Evolutionary conservation across 108 stramenopile genomes (phyloP).

Genomic region (Schizochytrium sp.): DNA sequence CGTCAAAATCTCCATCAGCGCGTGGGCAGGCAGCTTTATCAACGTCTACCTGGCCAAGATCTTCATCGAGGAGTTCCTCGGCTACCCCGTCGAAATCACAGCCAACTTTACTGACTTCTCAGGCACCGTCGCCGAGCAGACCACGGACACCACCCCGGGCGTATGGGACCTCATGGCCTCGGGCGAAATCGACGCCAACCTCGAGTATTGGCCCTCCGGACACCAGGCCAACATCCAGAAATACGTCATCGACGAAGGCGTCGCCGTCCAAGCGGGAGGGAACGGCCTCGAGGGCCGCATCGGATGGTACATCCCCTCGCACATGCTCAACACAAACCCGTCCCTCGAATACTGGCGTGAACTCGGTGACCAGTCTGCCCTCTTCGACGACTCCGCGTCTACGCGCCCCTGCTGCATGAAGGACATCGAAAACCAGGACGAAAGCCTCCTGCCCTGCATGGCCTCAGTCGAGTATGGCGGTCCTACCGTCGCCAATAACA

Average conservation of each 20-base stretch:
- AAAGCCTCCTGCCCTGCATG: neutral
- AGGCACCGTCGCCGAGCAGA: neutral
- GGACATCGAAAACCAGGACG: neutral
- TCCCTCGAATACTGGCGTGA: slow-evolving; percentile 6
- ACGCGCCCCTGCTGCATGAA: neutral
- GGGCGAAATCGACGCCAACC: neutral
- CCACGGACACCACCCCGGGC: neutral
- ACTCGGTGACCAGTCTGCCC: neutral
- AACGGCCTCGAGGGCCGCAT: neutral
- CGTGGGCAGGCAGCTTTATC: neutral
- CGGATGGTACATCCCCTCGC: neutral
- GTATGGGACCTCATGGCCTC: neutral
- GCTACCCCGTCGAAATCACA: neutral
- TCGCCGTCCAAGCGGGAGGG: neutral
- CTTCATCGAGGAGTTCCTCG: slow-evolving; percentile 1
- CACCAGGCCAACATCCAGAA: neutral
- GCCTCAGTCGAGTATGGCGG: neutral
- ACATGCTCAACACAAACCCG: neutral
- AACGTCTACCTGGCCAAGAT: neutral
- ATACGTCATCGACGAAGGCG: neutral
- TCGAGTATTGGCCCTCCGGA: neutral
- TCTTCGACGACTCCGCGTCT: neutral
- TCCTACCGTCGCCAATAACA: neutral
- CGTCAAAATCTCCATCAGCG: neutral
- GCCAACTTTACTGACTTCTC: neutral